These are phyloP conservation scores for Hypericum perforatum DNA, from an alignment of 345 rosid genomes.

Conservation along the genomic window DNA sequence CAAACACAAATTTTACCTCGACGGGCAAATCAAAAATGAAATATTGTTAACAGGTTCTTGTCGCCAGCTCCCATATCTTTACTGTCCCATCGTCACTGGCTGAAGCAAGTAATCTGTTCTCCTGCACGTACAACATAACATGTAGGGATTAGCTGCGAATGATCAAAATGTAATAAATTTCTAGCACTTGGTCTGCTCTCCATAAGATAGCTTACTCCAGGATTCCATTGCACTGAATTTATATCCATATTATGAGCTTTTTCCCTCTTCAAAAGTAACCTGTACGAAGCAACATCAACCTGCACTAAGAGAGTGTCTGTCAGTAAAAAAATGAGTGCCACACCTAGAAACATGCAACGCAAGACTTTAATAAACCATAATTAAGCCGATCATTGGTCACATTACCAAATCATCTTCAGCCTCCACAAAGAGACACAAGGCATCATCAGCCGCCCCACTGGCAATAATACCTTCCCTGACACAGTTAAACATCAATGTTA, in stretches of 20 bases:
- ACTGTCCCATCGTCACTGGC: constrained; percentile 72
- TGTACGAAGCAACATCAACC: constrained; percentile 63
- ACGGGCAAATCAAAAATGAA: neutral
- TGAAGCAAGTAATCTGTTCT: constrained; percentile 57
- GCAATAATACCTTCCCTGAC: constrained; percentile 74
- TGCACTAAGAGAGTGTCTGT: constrained; percentile 8
- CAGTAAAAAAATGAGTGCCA: too few relatives aligned
- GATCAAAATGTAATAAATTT: too few relatives aligned
- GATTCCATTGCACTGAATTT: constrained; percentile 73
- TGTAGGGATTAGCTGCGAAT: too few relatives aligned
- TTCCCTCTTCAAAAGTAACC: constrained; percentile 56
- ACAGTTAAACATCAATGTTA: constrained; percentile 7
- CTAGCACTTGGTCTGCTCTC: neutral
- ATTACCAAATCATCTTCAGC: constrained; percentile 48
- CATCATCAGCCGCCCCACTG: constrained; percentile 93
- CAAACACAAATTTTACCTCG: too few relatives aligned
- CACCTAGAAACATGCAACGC: too few relatives aligned
- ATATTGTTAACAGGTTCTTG: constrained; percentile 19
- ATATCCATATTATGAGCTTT: constrained; percentile 90
- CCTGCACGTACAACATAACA: constrained; percentile 25
- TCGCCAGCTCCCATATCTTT: constrained; percentile 64
- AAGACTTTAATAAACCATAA: too few relatives aligned
- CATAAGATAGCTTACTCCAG: constrained; percentile 46
- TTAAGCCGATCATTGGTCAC: too few relatives aligned
- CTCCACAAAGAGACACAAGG: constrained; percentile 59